These are phyloP conservation scores for Triticum dicoccoides DNA, from an alignment of 176 grass and related monocot genomes.

Conservation along the genomic window DNA sequence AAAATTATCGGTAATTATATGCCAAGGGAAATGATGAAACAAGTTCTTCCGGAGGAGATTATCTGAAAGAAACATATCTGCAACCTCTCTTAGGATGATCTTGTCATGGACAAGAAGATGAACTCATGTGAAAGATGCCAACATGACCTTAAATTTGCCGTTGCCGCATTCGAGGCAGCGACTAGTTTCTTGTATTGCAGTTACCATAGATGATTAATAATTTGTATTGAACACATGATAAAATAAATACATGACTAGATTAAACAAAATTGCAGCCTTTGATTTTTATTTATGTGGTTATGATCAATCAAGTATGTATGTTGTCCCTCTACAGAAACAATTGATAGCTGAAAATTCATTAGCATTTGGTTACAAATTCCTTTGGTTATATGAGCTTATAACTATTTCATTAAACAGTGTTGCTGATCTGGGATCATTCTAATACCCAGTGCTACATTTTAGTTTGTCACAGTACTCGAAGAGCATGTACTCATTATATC, in stretches of 20 bases:
- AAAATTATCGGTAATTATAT: too few species aligned
- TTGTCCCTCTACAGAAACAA: too few species aligned
- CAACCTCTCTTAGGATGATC: conserved; percentile 23
- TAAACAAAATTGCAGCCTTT: too few species aligned
- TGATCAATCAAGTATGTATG: too few species aligned
- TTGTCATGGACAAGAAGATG: conserved; percentile 7
- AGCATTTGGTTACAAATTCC: not conserved
- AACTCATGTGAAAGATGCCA: conserved; percentile 30
- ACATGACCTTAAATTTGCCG: conserved; percentile 12
- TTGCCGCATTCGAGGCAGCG: conserved; percentile 18
- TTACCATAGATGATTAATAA: too few species aligned
- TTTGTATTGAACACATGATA: too few species aligned
- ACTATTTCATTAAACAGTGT: not conserved
- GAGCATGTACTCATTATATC: not conserved
- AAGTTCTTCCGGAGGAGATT: conserved; percentile 31
- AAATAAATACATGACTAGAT: too few species aligned
- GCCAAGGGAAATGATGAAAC: conserved; percentile 13
- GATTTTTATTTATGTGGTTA: too few species aligned
- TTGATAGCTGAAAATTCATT: not conserved
- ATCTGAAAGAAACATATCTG: conserved; percentile 31
- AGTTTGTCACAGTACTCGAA: not conserved
- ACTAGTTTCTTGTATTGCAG: not conserved
- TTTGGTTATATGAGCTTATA: not conserved
- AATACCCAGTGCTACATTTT: not conserved
- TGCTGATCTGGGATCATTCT: not conserved